A percentile compares a stretch with the other conserved stretches of the same genome.
Conservation (phyloP, 1,284 basidiomycete genomes). For the Athelia sp. region DNA sequence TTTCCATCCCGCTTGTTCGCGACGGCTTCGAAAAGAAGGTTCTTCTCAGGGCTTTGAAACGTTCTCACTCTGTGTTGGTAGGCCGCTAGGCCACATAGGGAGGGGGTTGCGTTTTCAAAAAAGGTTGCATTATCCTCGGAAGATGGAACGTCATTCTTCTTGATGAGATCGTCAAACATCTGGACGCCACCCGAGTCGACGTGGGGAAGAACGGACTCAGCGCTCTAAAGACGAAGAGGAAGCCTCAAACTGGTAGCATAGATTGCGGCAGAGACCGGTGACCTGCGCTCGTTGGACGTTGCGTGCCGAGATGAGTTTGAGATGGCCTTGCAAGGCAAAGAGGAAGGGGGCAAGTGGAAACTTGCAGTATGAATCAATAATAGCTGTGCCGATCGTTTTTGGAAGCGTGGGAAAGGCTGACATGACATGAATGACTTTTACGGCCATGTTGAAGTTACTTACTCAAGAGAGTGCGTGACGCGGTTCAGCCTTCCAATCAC, state of each 20-base stretch:
- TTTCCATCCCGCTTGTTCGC: conserved; percentile 72
- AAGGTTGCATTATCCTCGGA: conserved; percentile 37
- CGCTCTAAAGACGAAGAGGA: conserved; percentile 53
- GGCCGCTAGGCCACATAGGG: too few species aligned
- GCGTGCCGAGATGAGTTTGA: conserved; percentile 64
- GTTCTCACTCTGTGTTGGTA: too few species aligned
- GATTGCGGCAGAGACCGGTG: conserved; percentile 68
- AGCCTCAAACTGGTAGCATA: conserved; percentile 75
- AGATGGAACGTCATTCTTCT: conserved; percentile 43
- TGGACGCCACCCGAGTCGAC: too few species aligned
- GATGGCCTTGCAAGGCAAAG: too few species aligned
- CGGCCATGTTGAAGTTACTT: too few species aligned
- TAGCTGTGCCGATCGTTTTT: too few species aligned
- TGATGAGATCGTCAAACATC: conserved; percentile 65
- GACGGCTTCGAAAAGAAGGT: conserved; percentile 66
- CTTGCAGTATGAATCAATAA: too few species aligned
- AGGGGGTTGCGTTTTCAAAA: conserved; percentile 54
- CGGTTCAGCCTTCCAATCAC: too few species aligned
- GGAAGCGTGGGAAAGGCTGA: too few species aligned
- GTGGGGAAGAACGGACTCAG: conserved; percentile 41
- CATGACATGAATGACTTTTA: too few species aligned
- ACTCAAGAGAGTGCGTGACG: too few species aligned
- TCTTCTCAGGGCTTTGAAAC: conserved; percentile 44
- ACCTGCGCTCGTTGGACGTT: conserved; percentile 66
- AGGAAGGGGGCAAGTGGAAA: too few species aligned